Conservation (phyloP, 2,329 filamentous ascomycete genomes). For the Coniochaeta hoffmannii region DNA sequence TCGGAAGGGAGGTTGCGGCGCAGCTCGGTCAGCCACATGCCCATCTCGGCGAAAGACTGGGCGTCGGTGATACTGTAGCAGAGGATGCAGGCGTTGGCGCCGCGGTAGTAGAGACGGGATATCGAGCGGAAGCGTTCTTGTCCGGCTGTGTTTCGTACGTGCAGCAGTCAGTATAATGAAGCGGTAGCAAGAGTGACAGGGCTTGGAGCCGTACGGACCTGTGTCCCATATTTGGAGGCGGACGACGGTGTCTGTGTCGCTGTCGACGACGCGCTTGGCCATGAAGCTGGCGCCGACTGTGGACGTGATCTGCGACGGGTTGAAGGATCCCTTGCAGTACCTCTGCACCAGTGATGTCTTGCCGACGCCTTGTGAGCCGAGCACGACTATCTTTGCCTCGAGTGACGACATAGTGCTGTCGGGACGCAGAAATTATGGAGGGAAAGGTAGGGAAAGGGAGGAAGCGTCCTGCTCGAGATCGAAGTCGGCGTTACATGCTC, state of each 20-base stretch:
- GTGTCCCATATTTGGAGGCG: constrained; percentile 97
- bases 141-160: constrained; percentile 50
- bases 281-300: constrained; percentile 78
- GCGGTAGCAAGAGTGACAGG: background rate
- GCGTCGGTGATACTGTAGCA: constrained; percentile 93
- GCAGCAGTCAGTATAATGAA: constrained; percentile 2
- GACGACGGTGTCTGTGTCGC: constrained; percentile 77
- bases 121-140: constrained; percentile 95
- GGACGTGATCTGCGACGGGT: constrained; percentile 54
- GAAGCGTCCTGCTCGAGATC: background rate
- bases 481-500: background rate
- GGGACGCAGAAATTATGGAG: background rate
- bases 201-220: constrained; percentile 38
- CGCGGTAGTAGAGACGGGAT: constrained; percentile 90
- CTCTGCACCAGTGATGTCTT: constrained; percentile 74
- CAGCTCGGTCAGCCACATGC: constrained; percentile 80
- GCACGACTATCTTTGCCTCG: constrained; percentile 75
- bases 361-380: constrained; percentile 72
- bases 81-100: constrained; percentile 86
- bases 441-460: background rate
- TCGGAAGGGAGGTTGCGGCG: constrained; percentile 69
- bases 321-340: constrained; percentile 66
- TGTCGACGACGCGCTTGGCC: constrained; percentile 73
- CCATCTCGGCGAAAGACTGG: constrained; percentile 84
- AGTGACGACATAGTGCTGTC: constrained; percentile 46